Percentiles rank a stretch among this genome's conserved stretches.
Conservation (phyloP, 257 asterid genomes). For the Capsicum baccatum region DNA sequence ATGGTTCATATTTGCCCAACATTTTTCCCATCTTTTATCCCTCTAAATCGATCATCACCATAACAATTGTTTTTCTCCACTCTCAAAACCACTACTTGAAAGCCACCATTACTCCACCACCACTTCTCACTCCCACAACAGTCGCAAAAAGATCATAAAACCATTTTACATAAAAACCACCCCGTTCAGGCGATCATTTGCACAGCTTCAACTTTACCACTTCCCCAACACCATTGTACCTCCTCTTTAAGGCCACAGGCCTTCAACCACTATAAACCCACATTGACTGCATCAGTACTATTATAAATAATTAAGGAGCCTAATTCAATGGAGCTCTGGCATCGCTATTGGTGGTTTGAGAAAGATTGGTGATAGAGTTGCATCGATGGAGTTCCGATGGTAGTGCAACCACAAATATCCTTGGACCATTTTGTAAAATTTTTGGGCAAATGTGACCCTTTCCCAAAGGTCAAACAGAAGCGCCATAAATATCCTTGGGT, state of each 20-base stretch:
- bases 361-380: not conserved
- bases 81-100: not conserved
- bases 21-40: not conserved
- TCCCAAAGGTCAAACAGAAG: not conserved
- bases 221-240: not conserved
- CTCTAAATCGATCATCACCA: conserved; percentile 6
- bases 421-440: not conserved
- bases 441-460: not conserved
- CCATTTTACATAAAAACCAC: not conserved
- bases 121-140: not conserved
- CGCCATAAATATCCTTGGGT: not conserved
- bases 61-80: not conserved
- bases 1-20: not conserved
- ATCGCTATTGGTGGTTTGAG: not conserved
- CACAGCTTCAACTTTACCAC: not conserved
- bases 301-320: not conserved
- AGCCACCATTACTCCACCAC: not conserved
- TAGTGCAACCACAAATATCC: not conserved
- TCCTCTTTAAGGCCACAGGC: not conserved
- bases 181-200: not conserved
- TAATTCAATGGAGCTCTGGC: not conserved
- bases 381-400: not conserved
- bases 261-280: conserved; percentile 2
- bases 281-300: not conserved
- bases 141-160: not conserved